Conservation (phyloP, 371 early-diverging fungal species). For the Mortierella sp. region DNA sequence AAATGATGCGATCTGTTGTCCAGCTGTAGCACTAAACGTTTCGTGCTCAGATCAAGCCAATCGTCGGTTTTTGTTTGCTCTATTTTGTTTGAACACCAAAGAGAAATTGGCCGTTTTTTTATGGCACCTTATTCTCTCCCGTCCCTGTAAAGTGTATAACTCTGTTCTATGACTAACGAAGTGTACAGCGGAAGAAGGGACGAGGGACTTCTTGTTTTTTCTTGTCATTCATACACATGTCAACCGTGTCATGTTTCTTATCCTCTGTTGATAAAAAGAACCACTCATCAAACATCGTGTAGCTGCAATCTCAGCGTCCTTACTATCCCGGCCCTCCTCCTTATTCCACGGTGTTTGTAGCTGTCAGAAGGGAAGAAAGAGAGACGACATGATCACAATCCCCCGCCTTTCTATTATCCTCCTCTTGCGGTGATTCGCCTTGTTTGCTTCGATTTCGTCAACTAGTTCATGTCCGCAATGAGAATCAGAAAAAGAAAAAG, state of each 20-base stretch:
- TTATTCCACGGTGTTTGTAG: not conserved
- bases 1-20: constrained; percentile 27
- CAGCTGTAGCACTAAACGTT: not conserved
- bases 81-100: not conserved
- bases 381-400: not conserved
- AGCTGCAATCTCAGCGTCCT: not conserved
- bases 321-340: not conserved
- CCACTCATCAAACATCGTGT: not conserved
- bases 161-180: not conserved
- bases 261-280: not conserved
- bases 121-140: not conserved
- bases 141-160: not conserved
- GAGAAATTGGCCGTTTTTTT: not conserved
- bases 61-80: not conserved
- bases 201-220: not conserved
- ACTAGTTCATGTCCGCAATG: not conserved
- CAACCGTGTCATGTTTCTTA: not conserved
- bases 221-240: not conserved
- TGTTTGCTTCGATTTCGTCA: not conserved
- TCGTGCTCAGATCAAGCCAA: constrained; percentile 3
- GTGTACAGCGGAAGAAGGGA: not conserved
- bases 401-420: not conserved
- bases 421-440: too few relatives aligned
- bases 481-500: not conserved
- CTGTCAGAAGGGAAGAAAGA: not conserved